Evolutionary conservation across 345 rosid species (phyloP), one percentile per base, ranked within the genome.

Genomic region (Bruguiera parviflora): DNA sequence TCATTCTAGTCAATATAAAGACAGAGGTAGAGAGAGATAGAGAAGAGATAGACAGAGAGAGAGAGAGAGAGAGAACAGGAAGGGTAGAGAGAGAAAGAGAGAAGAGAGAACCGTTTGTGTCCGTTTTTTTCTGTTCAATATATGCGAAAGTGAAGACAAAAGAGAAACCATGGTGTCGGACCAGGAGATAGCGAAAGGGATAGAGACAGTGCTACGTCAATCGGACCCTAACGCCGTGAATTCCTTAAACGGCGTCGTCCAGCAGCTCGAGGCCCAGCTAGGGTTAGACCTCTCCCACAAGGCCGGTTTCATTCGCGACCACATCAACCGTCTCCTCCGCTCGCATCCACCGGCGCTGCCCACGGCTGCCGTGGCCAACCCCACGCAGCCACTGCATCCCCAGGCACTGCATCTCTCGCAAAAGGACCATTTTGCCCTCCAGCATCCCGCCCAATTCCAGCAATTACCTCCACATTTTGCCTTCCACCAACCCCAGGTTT

Each of bases 231-330:
- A 66, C 84, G 39, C 86, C 62, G 74, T 86, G 66, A 86, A 92
- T 63, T 79, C 98, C 22, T 60, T 91, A 35, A 84, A 68, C 89
- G 90, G 82, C 66, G 88, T 94, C 75, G 92, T 94, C 24, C 90
- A 84, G 60, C 95, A 88, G 85, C 87, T 94, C 33, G 91, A 94
- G 63, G 88, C 95, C 47, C 84, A 88, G 73, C 78, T 94, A 76
- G 97, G 98, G 66, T 70, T 89, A 56, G 86, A 88, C 85, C 86
- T 94, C 8, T 80, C 92, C 43, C 96, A 91, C 81, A 94, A 91
- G 77, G 85, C 89, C 29, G 83, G 47, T 56, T 94, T 94, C 79
- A 94, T 94, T 65, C 68, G 88, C 31, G 94, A 92, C 80, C 96
- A 91, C 63, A 89, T 94, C 89, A 82, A 74, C 72, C 77, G 80